Evolutionary conservation across 257 asterid genomes (phyloP).

Genomic region (Anisodus acutangulus): DNA sequence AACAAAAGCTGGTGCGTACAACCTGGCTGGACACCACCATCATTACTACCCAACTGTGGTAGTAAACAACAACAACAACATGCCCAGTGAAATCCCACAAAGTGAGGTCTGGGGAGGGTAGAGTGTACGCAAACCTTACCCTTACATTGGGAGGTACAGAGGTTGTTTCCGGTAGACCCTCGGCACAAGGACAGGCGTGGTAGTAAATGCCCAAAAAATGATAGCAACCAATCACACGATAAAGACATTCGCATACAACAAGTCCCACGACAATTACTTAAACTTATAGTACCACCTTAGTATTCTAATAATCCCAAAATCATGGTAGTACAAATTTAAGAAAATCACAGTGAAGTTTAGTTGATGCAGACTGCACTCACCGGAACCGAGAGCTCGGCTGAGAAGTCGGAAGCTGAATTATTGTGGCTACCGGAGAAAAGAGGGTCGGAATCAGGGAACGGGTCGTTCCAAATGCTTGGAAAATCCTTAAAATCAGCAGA

Average conservation of each 20-base stretch:
- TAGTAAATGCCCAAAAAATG: background rate
- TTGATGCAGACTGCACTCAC: conserved; percentile 45
- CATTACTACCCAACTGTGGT: too few species aligned
- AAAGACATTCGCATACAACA: background rate
- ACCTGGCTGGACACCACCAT: background rate
- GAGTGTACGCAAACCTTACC: too few species aligned
- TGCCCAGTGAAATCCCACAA: too few species aligned
- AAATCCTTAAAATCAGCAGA: conserved; percentile 61
- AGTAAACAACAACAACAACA: background rate
- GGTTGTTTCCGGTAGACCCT: too few species aligned
- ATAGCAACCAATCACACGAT: background rate
- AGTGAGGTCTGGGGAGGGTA: too few species aligned
- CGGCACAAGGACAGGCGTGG: background rate
- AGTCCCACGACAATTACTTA: background rate
- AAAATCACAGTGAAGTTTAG: too few species aligned
- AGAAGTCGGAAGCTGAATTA: conserved; percentile 58
- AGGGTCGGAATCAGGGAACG: conserved; percentile 54
- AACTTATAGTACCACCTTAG: too few species aligned
- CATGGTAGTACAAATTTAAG: too few species aligned
- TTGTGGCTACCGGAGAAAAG: conserved; percentile 52
- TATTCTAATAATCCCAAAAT: too few species aligned
- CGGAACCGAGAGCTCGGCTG: conserved; percentile 87
- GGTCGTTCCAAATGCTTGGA: conserved; percentile 70
- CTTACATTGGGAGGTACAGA: too few species aligned
- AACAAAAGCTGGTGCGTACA: background rate